Base-by-base conservation (phyloP, 768 basidiomycete genomes). In the Agrocybe praecox region DNA sequence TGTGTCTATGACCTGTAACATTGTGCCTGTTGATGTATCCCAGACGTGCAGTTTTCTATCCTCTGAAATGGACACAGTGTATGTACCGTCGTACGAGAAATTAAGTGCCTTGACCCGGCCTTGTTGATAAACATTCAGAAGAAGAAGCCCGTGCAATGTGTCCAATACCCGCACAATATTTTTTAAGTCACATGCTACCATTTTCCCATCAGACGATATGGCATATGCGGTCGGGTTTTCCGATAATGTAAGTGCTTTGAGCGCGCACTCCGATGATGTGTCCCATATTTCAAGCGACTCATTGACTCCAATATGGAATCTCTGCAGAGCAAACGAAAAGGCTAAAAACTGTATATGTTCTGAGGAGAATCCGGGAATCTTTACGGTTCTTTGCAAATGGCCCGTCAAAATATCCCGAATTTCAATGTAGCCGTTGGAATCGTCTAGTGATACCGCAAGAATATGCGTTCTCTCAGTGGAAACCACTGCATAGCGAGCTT, bases 81-180 rank as follows among this genome's bases (percentile, higher is more conserved):
- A 26, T 2, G 24, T 50, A 7, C 57, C 57, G 57, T 67, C 60
- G 6, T 44, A 40, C 12, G 62, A 63, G 44, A 62, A 62, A 7
- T 51, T 52, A 49, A 63, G 56, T 17, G 56, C 58, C 2, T 23
- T 12, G 19, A 3, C 12, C 2, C 56, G 49, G 52, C 66, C 63
- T 17, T 66, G 63, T 32, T 64, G 23, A 11, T 67, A 57, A 17
- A 40, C 56, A 6, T 29, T 18, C 34, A 34, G 17, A 29, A 22
- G n/a, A n/a, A 0, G 45, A 36, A 1, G 61, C 60, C 36, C 58
- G 62, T 12, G 45, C n/a, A n/a, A 21, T 19, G 53, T 26, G 50
- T 69, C 58, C 67, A 69, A 72, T n/a, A 71, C 44, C 21, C 67
- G 56, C 44, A 71, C 60, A n/a, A 65, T 65, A 2, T 58, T 52